Evolutionary conservation across 1,284 basidiomycete genomes (phyloP).

Genomic region (Marasmius fiardii): DNA sequence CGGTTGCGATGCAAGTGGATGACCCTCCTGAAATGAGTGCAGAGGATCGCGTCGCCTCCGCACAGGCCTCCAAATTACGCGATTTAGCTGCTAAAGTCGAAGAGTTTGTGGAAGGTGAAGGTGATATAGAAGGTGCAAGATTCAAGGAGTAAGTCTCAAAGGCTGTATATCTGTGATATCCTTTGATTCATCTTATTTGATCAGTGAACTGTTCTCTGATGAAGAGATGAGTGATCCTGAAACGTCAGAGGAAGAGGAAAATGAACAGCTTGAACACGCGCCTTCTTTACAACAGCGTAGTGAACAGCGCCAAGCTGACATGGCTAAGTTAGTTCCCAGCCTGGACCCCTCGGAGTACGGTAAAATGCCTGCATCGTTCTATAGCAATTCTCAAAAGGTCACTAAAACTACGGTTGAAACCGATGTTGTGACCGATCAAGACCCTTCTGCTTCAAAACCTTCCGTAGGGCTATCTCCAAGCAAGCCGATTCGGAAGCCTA

Average conservation of each 20-base stretch:
- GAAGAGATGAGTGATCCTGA: constrained; percentile 49
- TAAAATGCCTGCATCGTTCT: constrained; percentile 71
- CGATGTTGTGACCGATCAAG: constrained; percentile 32
- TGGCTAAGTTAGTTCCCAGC: constrained; percentile 70
- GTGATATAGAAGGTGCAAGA: constrained; percentile 80
- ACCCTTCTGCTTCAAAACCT: constrained; percentile 12
- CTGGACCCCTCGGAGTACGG: constrained; percentile 75
- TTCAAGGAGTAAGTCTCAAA: constrained; percentile 78
- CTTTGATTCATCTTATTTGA: constrained; percentile 8
- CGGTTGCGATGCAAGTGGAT: constrained; percentile 48
- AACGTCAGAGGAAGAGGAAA: constrained; percentile 28
- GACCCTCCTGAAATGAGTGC: constrained; percentile 26
- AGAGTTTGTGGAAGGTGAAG: constrained; percentile 83
- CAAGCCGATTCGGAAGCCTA: constrained; percentile 63
- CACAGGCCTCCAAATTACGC: constrained; percentile 69
- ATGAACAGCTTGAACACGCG: constrained; percentile 24
- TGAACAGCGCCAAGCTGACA: constrained; percentile 51
- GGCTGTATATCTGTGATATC: constrained; percentile 4
- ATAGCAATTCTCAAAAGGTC: constrained; percentile 65
- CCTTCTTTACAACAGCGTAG: no score
- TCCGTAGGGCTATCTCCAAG: constrained; percentile 13
- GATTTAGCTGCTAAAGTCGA: constrained; percentile 83
- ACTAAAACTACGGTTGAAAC: constrained; percentile 46
- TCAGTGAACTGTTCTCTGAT: constrained; percentile 60
- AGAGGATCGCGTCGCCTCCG: constrained; percentile 50